Percentiles rank a stretch among this genome's conserved stretches.
phyloP scores from a whole-genome alignment of 78 protist genomes.

The Isochrysis galbana region DNA sequence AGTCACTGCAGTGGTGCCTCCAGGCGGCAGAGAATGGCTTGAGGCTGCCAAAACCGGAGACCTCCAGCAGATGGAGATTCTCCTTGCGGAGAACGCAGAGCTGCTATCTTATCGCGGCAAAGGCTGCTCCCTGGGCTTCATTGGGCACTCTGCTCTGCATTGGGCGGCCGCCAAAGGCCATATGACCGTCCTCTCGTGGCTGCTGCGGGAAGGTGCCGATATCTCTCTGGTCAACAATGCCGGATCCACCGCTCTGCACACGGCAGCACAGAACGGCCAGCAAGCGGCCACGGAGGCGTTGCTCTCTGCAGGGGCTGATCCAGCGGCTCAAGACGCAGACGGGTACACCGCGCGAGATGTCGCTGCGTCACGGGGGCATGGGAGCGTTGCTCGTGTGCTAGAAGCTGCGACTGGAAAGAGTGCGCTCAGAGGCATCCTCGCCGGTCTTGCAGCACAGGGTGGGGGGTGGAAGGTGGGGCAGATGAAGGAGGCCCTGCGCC shows the following conservation, averaged over 20 bases:
- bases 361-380: neutral
- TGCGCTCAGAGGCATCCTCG: neutral
- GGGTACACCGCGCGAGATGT: neutral
- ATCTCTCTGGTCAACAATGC: neutral
- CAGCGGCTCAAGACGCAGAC: neutral
- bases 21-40: neutral
- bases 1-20: too few species aligned
- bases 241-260: conserved; percentile 4
- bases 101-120: neutral
- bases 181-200: neutral
- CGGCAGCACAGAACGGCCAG: neutral
- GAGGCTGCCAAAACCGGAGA: neutral
- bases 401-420: too few species aligned
- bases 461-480: neutral
- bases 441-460: neutral
- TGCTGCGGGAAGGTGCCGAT: neutral
- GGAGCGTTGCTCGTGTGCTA: neutral
- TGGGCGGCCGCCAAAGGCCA: neutral
- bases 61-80: neutral
- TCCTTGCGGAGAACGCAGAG: neutral
- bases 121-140: conserved; percentile 18
- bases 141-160: neutral
- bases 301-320: neutral
- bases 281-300: neutral
- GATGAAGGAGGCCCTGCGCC: neutral